Evolutionary conservation across 805 yeast species (phyloP), one percentile per base, ranked within the genome.

Genomic region (Lipomyces sp.): DNA sequence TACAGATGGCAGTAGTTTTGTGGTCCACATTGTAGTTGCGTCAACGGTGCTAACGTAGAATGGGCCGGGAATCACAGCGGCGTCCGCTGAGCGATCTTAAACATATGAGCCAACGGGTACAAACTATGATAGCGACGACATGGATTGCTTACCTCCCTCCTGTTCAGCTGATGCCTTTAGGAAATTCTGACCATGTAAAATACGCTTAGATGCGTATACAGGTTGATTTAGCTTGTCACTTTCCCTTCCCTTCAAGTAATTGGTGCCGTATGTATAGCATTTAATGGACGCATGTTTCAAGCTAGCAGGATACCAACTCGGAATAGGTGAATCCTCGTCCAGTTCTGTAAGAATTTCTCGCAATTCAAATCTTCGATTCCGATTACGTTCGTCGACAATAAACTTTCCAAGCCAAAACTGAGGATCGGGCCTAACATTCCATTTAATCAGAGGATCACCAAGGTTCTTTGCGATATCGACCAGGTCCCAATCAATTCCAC

Each of bases 141-240:
- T 4, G 24, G 24, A 42, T 15, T 51, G 29, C 54, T 29, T 51
- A 51, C 54, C 61, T 6, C 54, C 62, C 34, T 51, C 45, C n/a
- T 59, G 62, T 18, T 32, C 55, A 15, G 45, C n/a, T 4, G 62
- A 59, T 8, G 56, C 48, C 42, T 45, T 59, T 34, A 59, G 51
- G 48, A 59, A 59, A 54, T 59, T 59, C 11, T 59, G 62, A 15
- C 55, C 55, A 29, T 59, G 62, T 29, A 59, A 34, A 18, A 59
- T 30, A 30, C 62, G 62, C 35, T 51, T 48, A 24, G 56, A 56
- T 3, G 53, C 45, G 24, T 24, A 59, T 13, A 59, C 62, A 11
- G 55, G 62, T 39, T 59, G 55, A n/a, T 24, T 13, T 24, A 18
- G n/a, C 30, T 18, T 34, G 7, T 30, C 45, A 30, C 24, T 37